Conservation (phyloP, 257 asterid species). For the Nicotiana knightiana region DNA sequence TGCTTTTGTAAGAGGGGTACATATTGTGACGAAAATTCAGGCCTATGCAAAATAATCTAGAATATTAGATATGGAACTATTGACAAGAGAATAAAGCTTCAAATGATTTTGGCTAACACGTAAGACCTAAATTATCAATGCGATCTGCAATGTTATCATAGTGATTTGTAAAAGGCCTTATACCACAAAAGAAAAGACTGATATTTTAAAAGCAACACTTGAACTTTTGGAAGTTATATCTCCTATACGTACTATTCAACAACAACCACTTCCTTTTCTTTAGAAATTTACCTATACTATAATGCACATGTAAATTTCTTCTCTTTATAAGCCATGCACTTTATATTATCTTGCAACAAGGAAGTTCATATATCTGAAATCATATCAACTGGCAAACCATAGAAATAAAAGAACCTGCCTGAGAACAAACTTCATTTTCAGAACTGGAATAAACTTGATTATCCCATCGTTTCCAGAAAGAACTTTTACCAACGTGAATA, state of each 20-base stretch:
- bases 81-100: neutral
- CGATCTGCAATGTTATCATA: neutral
- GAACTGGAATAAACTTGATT: conserved; percentile 4
- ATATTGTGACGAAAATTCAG: conserved; percentile 85
- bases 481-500: neutral
- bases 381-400: neutral
- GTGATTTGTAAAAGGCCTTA: neutral
- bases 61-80: neutral
- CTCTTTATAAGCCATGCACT: neutral
- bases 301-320: neutral
- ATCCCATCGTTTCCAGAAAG: neutral
- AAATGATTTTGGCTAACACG: neutral
- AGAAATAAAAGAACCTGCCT: neutral
- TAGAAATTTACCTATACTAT: neutral
- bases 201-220: neutral
- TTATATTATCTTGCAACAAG: neutral
- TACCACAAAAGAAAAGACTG: neutral
- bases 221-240: neutral
- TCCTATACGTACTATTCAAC: neutral
- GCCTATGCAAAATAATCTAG: conserved; percentile 45
- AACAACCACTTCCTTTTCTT: neutral
- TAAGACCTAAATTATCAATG: neutral
- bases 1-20: conserved; percentile 90
- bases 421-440: neutral
- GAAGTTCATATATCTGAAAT: neutral